phyloP scores from a whole-genome alignment of 179 eudicot species.

The Pouteria campechiana region DNA sequence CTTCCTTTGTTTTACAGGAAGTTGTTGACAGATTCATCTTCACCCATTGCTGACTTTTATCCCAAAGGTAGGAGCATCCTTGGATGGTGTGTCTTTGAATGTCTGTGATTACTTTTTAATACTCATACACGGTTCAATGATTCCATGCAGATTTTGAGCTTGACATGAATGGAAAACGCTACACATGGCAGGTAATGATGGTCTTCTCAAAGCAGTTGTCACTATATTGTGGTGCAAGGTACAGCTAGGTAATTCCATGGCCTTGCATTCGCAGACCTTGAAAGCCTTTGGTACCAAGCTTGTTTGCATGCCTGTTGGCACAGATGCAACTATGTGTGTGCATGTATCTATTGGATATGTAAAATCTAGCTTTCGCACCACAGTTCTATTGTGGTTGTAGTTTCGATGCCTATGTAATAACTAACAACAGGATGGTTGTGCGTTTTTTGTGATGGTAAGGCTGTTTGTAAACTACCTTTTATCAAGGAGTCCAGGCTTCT shows the following conservation, averaged over 20 bases:
- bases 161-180: conserved; percentile 13
- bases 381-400: not conserved
- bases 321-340: no score
- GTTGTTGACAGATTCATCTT: conserved; percentile 9
- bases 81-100: not conserved
- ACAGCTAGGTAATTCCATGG: not conserved
- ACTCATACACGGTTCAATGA: not conserved
- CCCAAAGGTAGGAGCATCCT: conserved; percentile 8
- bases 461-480: conserved; percentile 17
- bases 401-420: not conserved
- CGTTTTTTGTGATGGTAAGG: conserved; percentile 6
- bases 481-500: conserved; percentile 19
- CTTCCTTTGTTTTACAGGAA: conserved; percentile 13
- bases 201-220: not conserved
- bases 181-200: conserved; percentile 11
- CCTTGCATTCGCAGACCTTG: not conserved
- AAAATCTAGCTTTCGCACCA: no score
- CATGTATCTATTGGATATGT: no score
- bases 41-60: conserved; percentile 16
- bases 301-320: no score
- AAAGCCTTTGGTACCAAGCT: not conserved
- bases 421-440: not conserved
- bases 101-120: not conserved
- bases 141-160: conserved; percentile 15
- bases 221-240: not conserved